These are phyloP conservation scores for Fonsecaea pugnacius DNA, from an alignment of 2,329 filamentous ascomycete species.

Conservation along the genomic window DNA sequence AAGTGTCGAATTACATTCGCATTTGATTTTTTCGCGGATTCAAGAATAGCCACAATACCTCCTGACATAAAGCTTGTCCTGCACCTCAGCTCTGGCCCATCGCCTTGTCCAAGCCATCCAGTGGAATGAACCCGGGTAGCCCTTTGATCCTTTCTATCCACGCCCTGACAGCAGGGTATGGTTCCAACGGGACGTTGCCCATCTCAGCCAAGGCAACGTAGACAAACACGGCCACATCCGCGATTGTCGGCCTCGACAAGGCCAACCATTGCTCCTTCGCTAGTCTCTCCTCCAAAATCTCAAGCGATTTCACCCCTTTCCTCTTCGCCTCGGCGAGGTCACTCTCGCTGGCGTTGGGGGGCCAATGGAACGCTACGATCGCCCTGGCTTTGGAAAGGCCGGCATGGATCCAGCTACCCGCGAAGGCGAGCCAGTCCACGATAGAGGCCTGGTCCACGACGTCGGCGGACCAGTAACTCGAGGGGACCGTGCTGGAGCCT, in stretches of 20 bases:
- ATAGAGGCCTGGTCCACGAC: constrained; percentile 23
- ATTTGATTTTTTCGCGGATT: background rate
- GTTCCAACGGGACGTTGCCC: constrained; percentile 32
- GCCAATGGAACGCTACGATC: constrained; percentile 34
- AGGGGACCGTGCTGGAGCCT: constrained; percentile 5
- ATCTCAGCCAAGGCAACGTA: constrained; percentile 36
- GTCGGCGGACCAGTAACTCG: constrained; percentile 24
- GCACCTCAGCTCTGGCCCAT: background rate
- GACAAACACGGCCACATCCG: constrained; percentile 34
- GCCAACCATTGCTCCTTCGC: constrained; percentile 28
- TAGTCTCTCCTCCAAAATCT: constrained; percentile 42
- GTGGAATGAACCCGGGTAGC: constrained; percentile 17
- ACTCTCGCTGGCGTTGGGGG: constrained; percentile 29
- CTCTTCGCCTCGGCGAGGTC: constrained; percentile 46
- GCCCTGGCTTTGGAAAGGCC: constrained; percentile 32
- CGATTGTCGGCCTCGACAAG: constrained; percentile 31
- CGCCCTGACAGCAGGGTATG: constrained; percentile 42
- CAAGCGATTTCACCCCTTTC: constrained; percentile 66
- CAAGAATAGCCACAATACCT: background rate
- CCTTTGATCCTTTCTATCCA: constrained; percentile 19
- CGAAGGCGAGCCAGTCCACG: constrained; percentile 28
- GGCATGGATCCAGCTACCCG: constrained; percentile 18
- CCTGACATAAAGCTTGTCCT: background rate
- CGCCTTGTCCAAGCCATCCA: constrained; percentile 20
- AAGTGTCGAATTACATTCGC: background rate